Evolutionary conservation across 2,329 filamentous ascomycete species (phyloP).

Genomic region (Phaeophleospora eucalypticola): DNA sequence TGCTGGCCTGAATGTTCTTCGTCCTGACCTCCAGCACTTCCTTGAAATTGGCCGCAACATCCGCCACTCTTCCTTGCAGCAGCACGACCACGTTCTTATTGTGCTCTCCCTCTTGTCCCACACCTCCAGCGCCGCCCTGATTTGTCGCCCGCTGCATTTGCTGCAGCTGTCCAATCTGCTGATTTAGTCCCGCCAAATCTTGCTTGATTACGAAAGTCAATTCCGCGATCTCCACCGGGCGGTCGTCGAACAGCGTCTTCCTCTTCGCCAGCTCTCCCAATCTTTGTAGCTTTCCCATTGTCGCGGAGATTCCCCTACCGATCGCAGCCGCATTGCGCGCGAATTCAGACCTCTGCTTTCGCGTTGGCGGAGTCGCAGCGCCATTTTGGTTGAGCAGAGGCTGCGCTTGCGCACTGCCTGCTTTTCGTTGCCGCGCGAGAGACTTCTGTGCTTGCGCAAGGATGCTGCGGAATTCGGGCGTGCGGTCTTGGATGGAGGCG

Average conservation of each 20-base stretch:
- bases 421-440: conserved; percentile 64
- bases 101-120: conserved; percentile 84
- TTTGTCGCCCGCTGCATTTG: conserved; percentile 71
- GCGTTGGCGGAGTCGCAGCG: conserved; percentile 32
- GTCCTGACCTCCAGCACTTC: conserved; percentile 93
- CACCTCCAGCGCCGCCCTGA: conserved; percentile 32
- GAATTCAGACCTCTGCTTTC: conserved; percentile 72
- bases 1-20: conserved; percentile 94
- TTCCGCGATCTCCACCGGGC: conserved; percentile 93
- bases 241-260: conserved; percentile 95
- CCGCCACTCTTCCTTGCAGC: conserved; percentile 84
- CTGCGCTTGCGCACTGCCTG: conserved; percentile 67
- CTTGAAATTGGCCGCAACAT: conserved; percentile 94
- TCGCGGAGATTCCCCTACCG: conserved; percentile 82
- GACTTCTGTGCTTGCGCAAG: conserved; percentile 70
- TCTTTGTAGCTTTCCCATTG: conserved; percentile 92
- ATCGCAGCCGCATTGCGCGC: conserved; percentile 88
- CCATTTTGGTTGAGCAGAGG: conserved; percentile 65
- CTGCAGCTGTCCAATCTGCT: conserved; percentile 82
- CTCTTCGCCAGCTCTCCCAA: conserved; percentile 90
- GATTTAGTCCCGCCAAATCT: conserved; percentile 79
- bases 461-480: conserved; percentile 89
- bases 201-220: conserved; percentile 98
- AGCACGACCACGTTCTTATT: conserved; percentile 96
- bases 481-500: conserved; percentile 89